A percentile compares a stretch with the other conserved stretches of the same genome.
Conservation (phyloP, 768 basidiomycete genomes). For the Naganishia randhawae region DNA sequence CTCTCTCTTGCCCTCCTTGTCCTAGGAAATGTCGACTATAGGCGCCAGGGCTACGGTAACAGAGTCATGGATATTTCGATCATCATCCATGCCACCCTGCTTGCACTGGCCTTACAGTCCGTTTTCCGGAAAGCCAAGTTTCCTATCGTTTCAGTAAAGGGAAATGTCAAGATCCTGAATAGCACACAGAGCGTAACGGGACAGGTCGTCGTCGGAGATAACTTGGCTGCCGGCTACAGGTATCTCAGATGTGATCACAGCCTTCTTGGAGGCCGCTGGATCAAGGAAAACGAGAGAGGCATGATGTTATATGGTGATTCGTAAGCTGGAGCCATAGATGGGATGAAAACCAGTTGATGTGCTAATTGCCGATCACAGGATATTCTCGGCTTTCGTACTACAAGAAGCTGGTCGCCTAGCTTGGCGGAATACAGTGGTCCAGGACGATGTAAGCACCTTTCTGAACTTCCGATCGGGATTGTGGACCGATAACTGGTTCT, state of each 20-base stretch:
- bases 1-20: not conserved
- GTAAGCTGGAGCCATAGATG: slow-evolving; percentile 38
- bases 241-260: slow-evolving; percentile 60
- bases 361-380: slow-evolving; percentile 52
- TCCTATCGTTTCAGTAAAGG: slow-evolving; percentile 19
- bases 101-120: not conserved
- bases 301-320: slow-evolving; percentile 56
- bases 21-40: not conserved
- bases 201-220: slow-evolving; percentile 74
- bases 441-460: not conserved
- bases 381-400: slow-evolving; percentile 76
- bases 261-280: slow-evolving; percentile 73
- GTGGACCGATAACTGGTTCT: not conserved
- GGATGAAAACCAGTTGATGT: not conserved
- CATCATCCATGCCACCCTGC: not conserved
- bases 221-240: slow-evolving; percentile 46
- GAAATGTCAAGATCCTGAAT: slow-evolving; percentile 41
- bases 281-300: slow-evolving; percentile 55
- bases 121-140: not conserved
- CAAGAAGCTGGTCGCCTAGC: slow-evolving; percentile 80
- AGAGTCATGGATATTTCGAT: not conserved
- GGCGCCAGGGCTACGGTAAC: not conserved
- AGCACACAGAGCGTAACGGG: slow-evolving; percentile 60
- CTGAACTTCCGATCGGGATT: no score
- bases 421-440: slow-evolving; percentile 40